These are phyloP conservation scores for Irpex sp. DNA, from an alignment of 1,284 basidiomycete species.

Conservation along the genomic window DNA sequence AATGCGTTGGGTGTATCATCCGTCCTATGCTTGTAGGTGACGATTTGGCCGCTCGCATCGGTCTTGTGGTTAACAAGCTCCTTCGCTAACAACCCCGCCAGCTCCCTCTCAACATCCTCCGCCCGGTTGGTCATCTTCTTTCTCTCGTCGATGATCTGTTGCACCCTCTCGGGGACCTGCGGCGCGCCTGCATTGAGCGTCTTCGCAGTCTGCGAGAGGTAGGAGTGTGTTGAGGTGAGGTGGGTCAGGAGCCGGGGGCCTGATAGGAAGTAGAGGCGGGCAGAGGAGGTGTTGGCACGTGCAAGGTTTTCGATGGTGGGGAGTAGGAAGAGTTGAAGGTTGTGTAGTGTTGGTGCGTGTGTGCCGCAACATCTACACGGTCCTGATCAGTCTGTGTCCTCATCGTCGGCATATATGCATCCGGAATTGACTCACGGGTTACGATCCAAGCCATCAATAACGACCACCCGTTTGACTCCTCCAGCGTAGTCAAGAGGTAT, in stretches of 20 bases:
- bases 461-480: conserved; percentile 77
- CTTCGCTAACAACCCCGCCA: conserved; percentile 55
- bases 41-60: conserved; percentile 7
- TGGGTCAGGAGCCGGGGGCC: conserved; percentile 71
- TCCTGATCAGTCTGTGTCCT: neutral
- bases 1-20: conserved; percentile 62
- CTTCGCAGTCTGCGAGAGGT: conserved; percentile 53
- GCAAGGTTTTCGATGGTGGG: conserved; percentile 61
- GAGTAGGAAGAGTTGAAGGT: conserved; percentile 69
- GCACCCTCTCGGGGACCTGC: conserved; percentile 66
- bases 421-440: conserved; percentile 48
- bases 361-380: conserved; percentile 78
- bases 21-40: conserved; percentile 51
- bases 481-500: conserved; percentile 73
- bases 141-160: conserved; percentile 63
- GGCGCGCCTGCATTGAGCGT: conserved; percentile 64
- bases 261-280: conserved; percentile 77
- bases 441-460: conserved; percentile 78
- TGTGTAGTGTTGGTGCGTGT: conserved; percentile 70
- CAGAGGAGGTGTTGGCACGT: conserved; percentile 55
- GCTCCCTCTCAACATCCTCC: conserved; percentile 63
- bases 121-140: conserved; percentile 60
- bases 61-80: conserved; percentile 30
- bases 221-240: conserved; percentile 51
- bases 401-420: no score